Base-by-base conservation (phyloP, 2,329 filamentous ascomycete species). In the Talaromyces sp. region DNA sequence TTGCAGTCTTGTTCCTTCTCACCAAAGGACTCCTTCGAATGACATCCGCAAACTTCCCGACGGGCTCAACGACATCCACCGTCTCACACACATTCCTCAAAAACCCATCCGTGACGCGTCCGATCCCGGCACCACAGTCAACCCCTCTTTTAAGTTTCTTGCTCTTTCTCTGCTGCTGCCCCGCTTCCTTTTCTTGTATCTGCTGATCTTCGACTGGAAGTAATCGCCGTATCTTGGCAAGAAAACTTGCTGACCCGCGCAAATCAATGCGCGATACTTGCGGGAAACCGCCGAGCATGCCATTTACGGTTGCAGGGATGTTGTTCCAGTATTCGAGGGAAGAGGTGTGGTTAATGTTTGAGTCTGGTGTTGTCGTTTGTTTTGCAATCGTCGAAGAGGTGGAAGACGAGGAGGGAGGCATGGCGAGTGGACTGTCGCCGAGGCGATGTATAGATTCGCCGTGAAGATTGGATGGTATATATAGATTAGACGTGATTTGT, bases 61-160 rank as follows among this genome's bases (percentile, higher is more conserved):
- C 85, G 0, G 93, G 93, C 79, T 97, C 93, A 35, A 97, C 86
- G 23, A 96, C 82, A 73, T 97, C 93, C 6, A 96, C 88, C 2
- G 82, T 78, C 16, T 85, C 79, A n/a, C 88, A 87, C 1, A 93
- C 79, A 25, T 85, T 80, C 31, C 88, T 77, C n/a, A 97, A 80
- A 3, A 97, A 82, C 0, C 89, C 90, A 63, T 88, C 83, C 0
- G 92, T 96, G 64, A 97, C 84, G 46, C 93, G 83, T 0, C 93
- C 93, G 63, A 96, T 96, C 0, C 93, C 85, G 0, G 86, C 86
- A 21, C 86, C 85, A 66, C 84, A 86, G 70, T 88, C 86, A 14
- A 82, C 83, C 2, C 78, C 83, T n/a, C 79, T 71, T 6, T 42
- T 18, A 1, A 74, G 52, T 23, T 69, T 69, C 8, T 66, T 67